Evolutionary conservation across 139 green algal species (phyloP), one percentile per base, ranked within the genome.

Genomic region (Chlorella sorokiniana): DNA sequence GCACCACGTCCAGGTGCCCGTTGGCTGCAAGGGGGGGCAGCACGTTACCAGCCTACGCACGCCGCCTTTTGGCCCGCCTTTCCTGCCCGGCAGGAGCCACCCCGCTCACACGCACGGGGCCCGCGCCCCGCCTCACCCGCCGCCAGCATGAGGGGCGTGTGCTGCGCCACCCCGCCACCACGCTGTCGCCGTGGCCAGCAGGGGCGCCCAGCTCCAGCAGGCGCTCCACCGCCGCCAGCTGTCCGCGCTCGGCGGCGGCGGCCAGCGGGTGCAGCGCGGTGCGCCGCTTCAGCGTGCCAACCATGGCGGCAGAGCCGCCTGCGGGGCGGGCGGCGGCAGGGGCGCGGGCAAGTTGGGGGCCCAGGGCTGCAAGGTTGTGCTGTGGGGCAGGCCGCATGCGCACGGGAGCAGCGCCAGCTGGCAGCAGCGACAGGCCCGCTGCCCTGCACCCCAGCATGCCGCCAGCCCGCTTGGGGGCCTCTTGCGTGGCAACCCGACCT

Each of bases 121-220:
- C 9, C 11, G n/a, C 14, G 10, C 8, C 33, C 9, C n/a, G 14
- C 9, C 14, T 9, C 73, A 79, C 73, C 73, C 56, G 73, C 73
- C 1, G 73, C 73, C 54, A 79, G 73, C 73, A 69, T 68, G 35
- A 79, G 73, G 8, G 73, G 54, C 73, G 73, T 79, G 54, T 38
- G 41, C 37, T 79, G 73, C 38, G 27, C 33, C 33, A 79, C 73
- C 33, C 73, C 37, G 73, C 54, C 54, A 31, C 33, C 41, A 71
- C 59, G 59, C 59, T 81, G 75, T 40, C 14, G 41, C 31, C 40
- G 42, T 81, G 59, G 18, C 35, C 23, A 1, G 75, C 16, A 0
- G 75, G 59, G 4, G 75, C 75, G 20, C 59, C 75, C 59, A 61
- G 40, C 75, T 71, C 10, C n/a, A 81, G 59, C 75, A 81, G 75